Evolutionary conservation across 2,329 filamentous ascomycete species (phyloP).

Genomic region (Rutstroemia sp.): DNA sequence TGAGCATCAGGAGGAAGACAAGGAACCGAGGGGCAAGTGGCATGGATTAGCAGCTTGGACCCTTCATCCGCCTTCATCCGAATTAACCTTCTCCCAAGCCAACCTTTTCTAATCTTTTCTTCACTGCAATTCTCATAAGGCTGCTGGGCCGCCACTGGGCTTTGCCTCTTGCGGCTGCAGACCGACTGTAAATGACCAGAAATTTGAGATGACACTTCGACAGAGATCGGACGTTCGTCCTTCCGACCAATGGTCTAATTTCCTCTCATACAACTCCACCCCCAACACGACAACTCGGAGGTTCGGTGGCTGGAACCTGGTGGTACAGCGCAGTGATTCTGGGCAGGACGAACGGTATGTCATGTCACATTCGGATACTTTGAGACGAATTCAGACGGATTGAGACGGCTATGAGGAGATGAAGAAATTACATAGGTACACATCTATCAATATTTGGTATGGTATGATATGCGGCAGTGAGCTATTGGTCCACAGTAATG

Average conservation of each 20-base stretch:
- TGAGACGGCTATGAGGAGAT: neutral
- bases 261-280: slow-evolving; percentile 9
- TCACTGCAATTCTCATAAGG: neutral
- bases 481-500: too few species aligned
- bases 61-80: neutral
- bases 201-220: neutral
- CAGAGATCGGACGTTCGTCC: slow-evolving; percentile 15
- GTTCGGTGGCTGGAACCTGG: too few species aligned
- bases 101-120: neutral
- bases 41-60: neutral
- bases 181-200: neutral
- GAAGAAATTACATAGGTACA: too few species aligned
- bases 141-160: neutral
- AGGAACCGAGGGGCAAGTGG: too few species aligned
- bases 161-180: neutral
- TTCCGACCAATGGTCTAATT: slow-evolving; percentile 19
- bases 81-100: neutral
- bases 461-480: too few species aligned
- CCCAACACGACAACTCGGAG: too few species aligned
- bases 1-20: too few species aligned
- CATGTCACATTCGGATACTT: neutral
- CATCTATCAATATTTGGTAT: too few species aligned
- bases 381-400: slow-evolving; percentile 10
- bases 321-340: neutral
- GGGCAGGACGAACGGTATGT: neutral